A percentile compares a stretch with the other conserved stretches of the same genome.
Evolutionary conservation across 2,329 filamentous ascomycete genomes (phyloP).

Genomic region (Diaporthe destruens): DNA sequence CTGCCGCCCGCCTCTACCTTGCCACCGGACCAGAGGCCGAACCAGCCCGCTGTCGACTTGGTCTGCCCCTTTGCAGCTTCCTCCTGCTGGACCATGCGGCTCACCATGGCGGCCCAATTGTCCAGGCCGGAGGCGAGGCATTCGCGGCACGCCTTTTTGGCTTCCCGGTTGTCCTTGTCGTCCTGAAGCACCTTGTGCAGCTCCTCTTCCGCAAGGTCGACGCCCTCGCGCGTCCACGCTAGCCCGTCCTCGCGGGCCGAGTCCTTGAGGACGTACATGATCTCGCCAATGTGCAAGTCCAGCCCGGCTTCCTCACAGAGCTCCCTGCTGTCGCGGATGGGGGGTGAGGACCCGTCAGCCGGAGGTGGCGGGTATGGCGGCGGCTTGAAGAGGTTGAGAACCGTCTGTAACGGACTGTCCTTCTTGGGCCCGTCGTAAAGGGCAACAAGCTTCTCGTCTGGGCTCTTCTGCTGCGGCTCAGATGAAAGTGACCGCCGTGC

Average conservation of each 20-base stretch:
- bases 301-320: constrained; percentile 88
- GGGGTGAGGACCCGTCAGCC: constrained; percentile 75
- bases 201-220: constrained; percentile 81
- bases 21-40: constrained; percentile 56
- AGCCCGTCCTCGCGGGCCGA: constrained; percentile 75
- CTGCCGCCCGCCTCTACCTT: constrained; percentile 54
- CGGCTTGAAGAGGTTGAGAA: constrained; percentile 51
- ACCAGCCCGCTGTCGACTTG: constrained; percentile 50
- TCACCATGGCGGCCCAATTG: constrained; percentile 89
- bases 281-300: constrained; percentile 93
- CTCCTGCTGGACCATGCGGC: constrained; percentile 69
- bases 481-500: constrained; percentile 74
- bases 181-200: constrained; percentile 59
- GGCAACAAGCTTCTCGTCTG: not conserved
- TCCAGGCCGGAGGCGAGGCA: constrained; percentile 82
- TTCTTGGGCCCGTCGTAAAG: constrained; percentile 8
- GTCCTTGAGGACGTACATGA: constrained; percentile 80
- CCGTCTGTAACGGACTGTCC: constrained; percentile 42
- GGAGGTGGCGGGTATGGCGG: constrained; percentile 79
- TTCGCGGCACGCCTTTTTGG: constrained; percentile 75
- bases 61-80: constrained; percentile 48
- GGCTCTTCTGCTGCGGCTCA: constrained; percentile 40
- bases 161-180: constrained; percentile 50
- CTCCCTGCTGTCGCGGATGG: constrained; percentile 73
- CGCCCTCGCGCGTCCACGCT: constrained; percentile 90